These are phyloP conservation scores for Zygotorulaspora danielsina DNA, from an alignment of 805 yeast genomes.

Conservation along the genomic window DNA sequence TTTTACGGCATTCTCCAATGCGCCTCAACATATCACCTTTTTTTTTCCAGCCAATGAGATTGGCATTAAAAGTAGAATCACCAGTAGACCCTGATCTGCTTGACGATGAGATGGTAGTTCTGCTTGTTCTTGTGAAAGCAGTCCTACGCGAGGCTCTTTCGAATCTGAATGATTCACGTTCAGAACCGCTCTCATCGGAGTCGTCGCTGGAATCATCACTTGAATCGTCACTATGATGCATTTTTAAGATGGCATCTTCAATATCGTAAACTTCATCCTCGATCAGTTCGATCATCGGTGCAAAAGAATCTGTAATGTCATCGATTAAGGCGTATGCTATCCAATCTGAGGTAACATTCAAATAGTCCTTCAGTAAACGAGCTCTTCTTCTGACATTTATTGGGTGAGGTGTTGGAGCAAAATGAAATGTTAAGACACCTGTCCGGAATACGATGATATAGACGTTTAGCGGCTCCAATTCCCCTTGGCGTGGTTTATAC, in stretches of 20 bases:
- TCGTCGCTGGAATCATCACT: constrained; percentile 39
- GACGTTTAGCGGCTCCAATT: constrained; percentile 84
- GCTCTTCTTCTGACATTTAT: constrained; percentile 93
- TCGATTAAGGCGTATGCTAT: constrained; percentile 93
- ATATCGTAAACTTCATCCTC: constrained; percentile 93
- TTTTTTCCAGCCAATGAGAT: constrained; percentile 72
- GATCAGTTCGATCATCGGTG: constrained; percentile 90
- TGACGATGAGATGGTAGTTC: constrained; percentile 20
- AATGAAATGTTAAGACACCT: constrained; percentile 91
- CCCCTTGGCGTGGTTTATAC: constrained; percentile 45
- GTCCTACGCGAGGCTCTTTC: constrained; percentile 17
- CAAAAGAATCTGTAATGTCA: constrained; percentile 96
- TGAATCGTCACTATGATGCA: constrained; percentile 66
- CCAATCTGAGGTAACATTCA: constrained; percentile 94
- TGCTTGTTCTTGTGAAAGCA: constrained; percentile 18
- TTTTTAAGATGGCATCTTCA: constrained; percentile 81
- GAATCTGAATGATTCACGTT: constrained; percentile 16
- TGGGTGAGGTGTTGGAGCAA: constrained; percentile 93
- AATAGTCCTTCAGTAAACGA: constrained; percentile 76
- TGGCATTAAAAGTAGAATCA: constrained; percentile 36
- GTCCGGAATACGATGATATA: constrained; percentile 87
- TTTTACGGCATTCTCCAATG: constrained; percentile 91
- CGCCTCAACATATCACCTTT: constrained; percentile 93
- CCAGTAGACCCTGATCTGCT: constrained; percentile 32
- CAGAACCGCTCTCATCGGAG: constrained; percentile 28